phyloP scores from a whole-genome alignment of 805 yeast genomes.

The Teunomyces lycoperdinae region DNA sequence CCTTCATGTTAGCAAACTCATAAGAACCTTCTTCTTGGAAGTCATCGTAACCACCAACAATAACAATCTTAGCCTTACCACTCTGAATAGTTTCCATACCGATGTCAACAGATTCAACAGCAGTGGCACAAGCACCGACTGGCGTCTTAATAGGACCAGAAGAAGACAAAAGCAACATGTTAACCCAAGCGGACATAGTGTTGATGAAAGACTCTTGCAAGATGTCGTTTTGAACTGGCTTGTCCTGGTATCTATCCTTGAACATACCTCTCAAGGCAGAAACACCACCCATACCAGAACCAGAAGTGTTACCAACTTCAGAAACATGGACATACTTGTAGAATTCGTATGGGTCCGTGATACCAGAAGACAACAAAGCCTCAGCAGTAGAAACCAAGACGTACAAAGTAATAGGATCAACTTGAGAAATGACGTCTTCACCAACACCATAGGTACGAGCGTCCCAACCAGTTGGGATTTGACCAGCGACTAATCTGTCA shows the following conservation, averaged over 20 bases:
- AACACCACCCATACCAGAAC: slow-evolving; percentile 99
- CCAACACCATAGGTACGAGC: slow-evolving; percentile 93
- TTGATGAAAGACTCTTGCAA: slow-evolving; percentile 97
- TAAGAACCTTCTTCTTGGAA: slow-evolving; percentile 99
- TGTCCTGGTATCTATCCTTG: slow-evolving; percentile 88
- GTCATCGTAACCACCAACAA: slow-evolving; percentile 99
- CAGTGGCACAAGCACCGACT: slow-evolving; percentile 99
- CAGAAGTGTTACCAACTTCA: slow-evolving; percentile 98
- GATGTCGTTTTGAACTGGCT: slow-evolving; percentile 95
- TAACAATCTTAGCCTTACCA: slow-evolving; percentile 93
- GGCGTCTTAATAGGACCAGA: slow-evolving; percentile 99
- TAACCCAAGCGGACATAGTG: slow-evolving; percentile 99
- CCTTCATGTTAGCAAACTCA: slow-evolving; percentile 98
- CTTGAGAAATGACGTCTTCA: slow-evolving; percentile 90
- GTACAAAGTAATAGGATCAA: slow-evolving; percentile 91
- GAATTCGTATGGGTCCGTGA: slow-evolving; percentile 98
- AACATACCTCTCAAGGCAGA: slow-evolving; percentile 96
- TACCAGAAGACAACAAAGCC: slow-evolving; percentile 90
- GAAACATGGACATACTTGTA: slow-evolving; percentile 97
- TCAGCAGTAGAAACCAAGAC: slow-evolving; percentile 93
- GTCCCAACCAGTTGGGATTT: slow-evolving; percentile 98
- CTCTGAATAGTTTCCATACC: slow-evolving; percentile 92
- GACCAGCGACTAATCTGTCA: slow-evolving; percentile 84
- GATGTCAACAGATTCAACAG: slow-evolving; percentile 93
- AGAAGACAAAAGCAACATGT: slow-evolving; percentile 93